phyloP scores from a whole-genome alignment of 2,329 filamentous ascomycete genomes.

The Curvularia eragrostidis region DNA sequence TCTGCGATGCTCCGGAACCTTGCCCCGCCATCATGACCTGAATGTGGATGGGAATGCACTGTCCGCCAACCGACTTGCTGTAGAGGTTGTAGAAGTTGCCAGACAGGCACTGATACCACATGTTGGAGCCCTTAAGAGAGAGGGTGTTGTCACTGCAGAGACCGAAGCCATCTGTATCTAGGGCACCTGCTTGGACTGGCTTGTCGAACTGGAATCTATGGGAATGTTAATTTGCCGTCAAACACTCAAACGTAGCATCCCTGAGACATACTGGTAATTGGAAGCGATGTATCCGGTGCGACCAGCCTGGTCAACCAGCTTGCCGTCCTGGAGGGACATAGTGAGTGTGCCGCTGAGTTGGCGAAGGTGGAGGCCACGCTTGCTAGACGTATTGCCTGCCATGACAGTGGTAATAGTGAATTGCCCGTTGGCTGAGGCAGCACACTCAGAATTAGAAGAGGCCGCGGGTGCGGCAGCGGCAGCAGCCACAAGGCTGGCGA shows the following conservation, averaged over 20 bases:
- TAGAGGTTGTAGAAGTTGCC: conserved; percentile 86
- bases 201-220: conserved; percentile 52
- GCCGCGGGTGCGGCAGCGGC: conserved; percentile 38
- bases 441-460: conserved; percentile 60
- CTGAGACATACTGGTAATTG: conserved; percentile 68
- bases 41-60: conserved; percentile 63
- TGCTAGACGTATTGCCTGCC: conserved; percentile 48
- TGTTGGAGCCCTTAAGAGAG: conserved; percentile 65
- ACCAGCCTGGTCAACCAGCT: conserved; percentile 68
- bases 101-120: conserved; percentile 77
- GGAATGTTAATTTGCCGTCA: conserved; percentile 10
- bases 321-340: conserved; percentile 66
- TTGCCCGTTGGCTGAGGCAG: conserved; percentile 56
- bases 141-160: conserved; percentile 72
- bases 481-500: conserved; percentile 40
- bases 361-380: conserved; percentile 37
- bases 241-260: no score
- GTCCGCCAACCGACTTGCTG: conserved; percentile 69
- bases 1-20: conserved; percentile 29
- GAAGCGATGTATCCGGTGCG: conserved; percentile 80
- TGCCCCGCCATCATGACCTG: conserved; percentile 21
- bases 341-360: conserved; percentile 59
- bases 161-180: conserved; percentile 76
- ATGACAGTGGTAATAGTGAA: conserved; percentile 68
- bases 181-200: conserved; percentile 67